phyloP scores from a whole-genome alignment of 2,329 filamentous ascomycete genomes.

The Sarocladium brachiariae region DNA sequence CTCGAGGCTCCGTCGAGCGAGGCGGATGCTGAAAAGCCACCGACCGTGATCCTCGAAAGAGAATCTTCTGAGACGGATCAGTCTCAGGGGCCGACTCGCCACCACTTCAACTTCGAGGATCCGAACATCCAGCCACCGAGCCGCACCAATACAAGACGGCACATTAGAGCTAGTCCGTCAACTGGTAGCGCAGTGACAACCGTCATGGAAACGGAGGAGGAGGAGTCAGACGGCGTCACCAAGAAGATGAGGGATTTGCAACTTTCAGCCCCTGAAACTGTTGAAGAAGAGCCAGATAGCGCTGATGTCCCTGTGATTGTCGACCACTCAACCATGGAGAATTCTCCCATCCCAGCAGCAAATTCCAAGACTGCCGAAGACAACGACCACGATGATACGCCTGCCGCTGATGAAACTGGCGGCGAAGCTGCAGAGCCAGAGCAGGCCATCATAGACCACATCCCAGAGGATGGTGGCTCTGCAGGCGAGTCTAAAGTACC shows the following conservation, averaged over 20 bases:
- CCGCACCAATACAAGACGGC: conserved; percentile 69
- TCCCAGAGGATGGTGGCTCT: background rate
- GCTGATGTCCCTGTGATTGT: conserved; percentile 35
- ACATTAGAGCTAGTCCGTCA: conserved; percentile 73
- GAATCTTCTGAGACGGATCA: conserved; percentile 19
- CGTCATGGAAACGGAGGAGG: conserved; percentile 77
- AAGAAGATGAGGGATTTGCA: conserved; percentile 40
- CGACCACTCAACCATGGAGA: conserved; percentile 24
- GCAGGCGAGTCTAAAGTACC: background rate
- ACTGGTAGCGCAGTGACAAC: conserved; percentile 73
- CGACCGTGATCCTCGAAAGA: conserved; percentile 29
- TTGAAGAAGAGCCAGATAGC: conserved; percentile 43
- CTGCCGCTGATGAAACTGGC: conserved; percentile 20
- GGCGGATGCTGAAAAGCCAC: conserved; percentile 32
- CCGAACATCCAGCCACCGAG: conserved; percentile 43
- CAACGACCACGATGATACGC: conserved; percentile 10
- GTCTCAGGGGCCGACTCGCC: conserved; percentile 13
- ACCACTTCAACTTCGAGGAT: conserved; percentile 4
- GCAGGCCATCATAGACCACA: background rate
- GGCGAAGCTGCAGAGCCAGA: conserved; percentile 13
- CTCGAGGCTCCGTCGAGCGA: conserved; percentile 45
- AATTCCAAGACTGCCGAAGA: conserved; percentile 10
- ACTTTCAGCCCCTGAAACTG: conserved; percentile 47
- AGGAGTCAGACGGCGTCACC: conserved; percentile 47
- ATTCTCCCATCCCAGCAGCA: conserved; percentile 12